These are phyloP conservation scores for Ceratocystis harringtonii DNA, from an alignment of 2,329 filamentous ascomycete genomes.

Conservation along the genomic window DNA sequence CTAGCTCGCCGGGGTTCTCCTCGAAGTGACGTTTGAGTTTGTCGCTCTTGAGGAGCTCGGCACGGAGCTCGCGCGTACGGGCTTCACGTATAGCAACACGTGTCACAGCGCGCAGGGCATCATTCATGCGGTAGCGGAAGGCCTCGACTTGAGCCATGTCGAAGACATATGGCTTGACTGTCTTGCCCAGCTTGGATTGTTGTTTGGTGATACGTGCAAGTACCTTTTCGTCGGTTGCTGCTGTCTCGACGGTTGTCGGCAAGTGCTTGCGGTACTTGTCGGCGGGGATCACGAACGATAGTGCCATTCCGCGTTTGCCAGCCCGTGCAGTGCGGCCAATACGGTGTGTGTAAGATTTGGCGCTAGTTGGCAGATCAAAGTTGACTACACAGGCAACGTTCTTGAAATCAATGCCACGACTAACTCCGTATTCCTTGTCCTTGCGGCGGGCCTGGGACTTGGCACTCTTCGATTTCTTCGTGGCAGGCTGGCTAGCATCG, in stretches of 20 bases:
- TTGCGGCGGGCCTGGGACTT: constrained; percentile 40
- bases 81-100: constrained; percentile 82
- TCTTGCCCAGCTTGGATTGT: constrained; percentile 63
- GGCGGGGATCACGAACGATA: constrained; percentile 84
- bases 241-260: constrained; percentile 59
- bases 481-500: constrained; percentile 22
- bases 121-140: constrained; percentile 88
- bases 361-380: constrained; percentile 79
- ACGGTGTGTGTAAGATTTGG: constrained; percentile 91
- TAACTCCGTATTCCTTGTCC: constrained; percentile 88
- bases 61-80: constrained; percentile 68
- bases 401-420: constrained; percentile 90
- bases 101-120: constrained; percentile 80
- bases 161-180: constrained; percentile 81
- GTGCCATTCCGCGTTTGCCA: constrained; percentile 79
- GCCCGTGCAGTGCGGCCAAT: constrained; percentile 88
- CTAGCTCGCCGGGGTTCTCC: constrained; percentile 82
- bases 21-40: constrained; percentile 93
- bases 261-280: constrained; percentile 79
- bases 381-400: constrained; percentile 91
- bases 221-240: constrained; percentile 72
- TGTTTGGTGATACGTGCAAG: constrained; percentile 64
- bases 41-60: constrained; percentile 84
- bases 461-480: constrained; percentile 17
- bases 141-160: constrained; percentile 88